Base-by-base conservation (phyloP, 805 yeast species). In the Soucietia sequanensis region DNA sequence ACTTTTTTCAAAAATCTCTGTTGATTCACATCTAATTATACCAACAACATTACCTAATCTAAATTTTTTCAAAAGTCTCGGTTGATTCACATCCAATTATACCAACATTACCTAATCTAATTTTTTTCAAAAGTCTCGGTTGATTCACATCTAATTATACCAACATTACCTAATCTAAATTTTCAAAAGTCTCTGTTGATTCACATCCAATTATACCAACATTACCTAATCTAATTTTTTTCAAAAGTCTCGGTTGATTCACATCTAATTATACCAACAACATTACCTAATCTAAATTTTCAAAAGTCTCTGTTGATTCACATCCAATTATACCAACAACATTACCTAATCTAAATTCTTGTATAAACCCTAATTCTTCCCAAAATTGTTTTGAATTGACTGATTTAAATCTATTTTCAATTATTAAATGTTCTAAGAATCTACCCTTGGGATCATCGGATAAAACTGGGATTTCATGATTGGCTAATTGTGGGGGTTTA, bases 371-470 rank as follows among this genome's bases (percentile, higher is more conserved):
- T 32, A 93, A 64, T 47, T 91, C 98, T 10, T 75, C 69, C 90
- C 96, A 91, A 54, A 87, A 93, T 38, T 77, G 84, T 2, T 47
- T 47, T n/a, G 75, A 43, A 2, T 61, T 56, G 2, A 79, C 69
- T 5, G 56, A 59, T 15, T 64, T 64, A 18, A 75, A 74, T 23
- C 96, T 63, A 34, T 74, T 74, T 43, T 88, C 96, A 9, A 80
- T 81, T 2, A 84, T 84, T 33, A 93, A 58, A 48, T 84, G 86
- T 46, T 87, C 96, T 16, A 93, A 53, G 54, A 91, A 93, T 31
- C 99, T 66, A 0, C 95, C 84, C 56, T 93, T 93, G 1, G 99
- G 99, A 54, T 93, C 99, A 59, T 93, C 99, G 0, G 96, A 96
- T 44, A 91, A 81, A 21, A 88, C 54, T 0, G 99, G 98, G 6